Percentiles rank a stretch among this genome's conserved stretches.
Conservation (phyloP, 2,329 filamentous ascomycete species). For the Neurospora crassa region DNA sequence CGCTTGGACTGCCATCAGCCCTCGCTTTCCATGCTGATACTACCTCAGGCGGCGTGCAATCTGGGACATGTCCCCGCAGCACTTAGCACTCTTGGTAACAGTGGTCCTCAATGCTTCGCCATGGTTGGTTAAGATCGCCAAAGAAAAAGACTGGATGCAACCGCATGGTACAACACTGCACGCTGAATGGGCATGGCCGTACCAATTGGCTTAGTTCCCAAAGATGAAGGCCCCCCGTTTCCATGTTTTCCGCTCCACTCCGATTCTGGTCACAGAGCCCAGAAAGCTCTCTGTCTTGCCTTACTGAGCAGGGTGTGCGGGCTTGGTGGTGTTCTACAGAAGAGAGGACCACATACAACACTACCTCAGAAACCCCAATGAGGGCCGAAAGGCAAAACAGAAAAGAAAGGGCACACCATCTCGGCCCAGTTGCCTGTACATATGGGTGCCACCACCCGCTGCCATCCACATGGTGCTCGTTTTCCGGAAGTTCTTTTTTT, state of each 20-base stretch:
- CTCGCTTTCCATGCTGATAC: not conserved
- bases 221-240: not conserved
- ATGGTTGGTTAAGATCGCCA: not conserved
- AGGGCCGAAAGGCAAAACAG: not conserved
- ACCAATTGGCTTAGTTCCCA: not conserved
- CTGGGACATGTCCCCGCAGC: not conserved
- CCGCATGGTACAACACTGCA: not conserved
- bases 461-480: not conserved
- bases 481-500: not conserved
- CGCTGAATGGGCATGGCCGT: not conserved
- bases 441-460: not conserved
- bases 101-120: not conserved
- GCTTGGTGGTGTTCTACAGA: not conserved
- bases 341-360: not conserved
- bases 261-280: not conserved
- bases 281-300: not conserved
- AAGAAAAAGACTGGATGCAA: not conserved
- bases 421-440: not conserved
- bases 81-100: not conserved
- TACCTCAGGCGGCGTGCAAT: not conserved
- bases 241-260: not conserved
- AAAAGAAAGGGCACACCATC: not conserved
- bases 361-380: not conserved
- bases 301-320: not conserved
- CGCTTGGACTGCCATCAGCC: not conserved